phyloP scores from a whole-genome alignment of 257 asterid species.

The Salvia hispanica region DNA sequence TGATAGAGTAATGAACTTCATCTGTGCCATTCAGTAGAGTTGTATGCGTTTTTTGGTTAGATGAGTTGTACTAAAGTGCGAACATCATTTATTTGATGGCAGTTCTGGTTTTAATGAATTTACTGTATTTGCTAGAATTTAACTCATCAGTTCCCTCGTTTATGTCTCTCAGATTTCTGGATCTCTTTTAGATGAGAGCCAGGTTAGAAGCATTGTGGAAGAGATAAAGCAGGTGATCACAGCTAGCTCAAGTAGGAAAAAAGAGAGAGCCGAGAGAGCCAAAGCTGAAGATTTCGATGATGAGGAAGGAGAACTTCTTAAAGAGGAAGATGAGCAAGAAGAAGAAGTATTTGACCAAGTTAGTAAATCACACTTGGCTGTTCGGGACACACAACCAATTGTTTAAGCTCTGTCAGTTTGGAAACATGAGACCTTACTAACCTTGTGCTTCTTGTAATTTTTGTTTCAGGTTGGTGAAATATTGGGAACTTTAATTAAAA shows the following conservation, averaged over 20 bases:
- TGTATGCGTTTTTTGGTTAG: not conserved
- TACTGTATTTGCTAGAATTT: constrained; percentile 4
- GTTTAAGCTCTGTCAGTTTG: constrained; percentile 19
- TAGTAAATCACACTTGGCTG: constrained; percentile 31
- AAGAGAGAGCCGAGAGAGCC: constrained; percentile 85
- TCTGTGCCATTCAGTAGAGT: constrained; percentile 1
- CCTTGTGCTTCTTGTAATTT: not conserved
- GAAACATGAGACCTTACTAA: constrained; percentile 5
- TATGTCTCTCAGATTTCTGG: constrained; percentile 73
- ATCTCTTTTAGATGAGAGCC: constrained; percentile 79
- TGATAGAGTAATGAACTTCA: not conserved
- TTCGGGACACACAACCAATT: constrained; percentile 8
- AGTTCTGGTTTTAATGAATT: no score
- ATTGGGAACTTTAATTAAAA: constrained; percentile 87
- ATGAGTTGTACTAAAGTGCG: not conserved
- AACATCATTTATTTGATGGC: not conserved
- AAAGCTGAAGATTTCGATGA: constrained; percentile 99
- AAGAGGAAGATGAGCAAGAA: constrained; percentile 98
- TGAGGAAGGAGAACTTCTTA: constrained; percentile 91
- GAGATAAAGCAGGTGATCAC: constrained; percentile 88
- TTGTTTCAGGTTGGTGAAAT: constrained; percentile 82
- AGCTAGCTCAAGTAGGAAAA: constrained; percentile 89
- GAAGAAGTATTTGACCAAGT: constrained; percentile 99
- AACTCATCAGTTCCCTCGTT: constrained; percentile 7
- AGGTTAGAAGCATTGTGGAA: constrained; percentile 89